These are phyloP conservation scores for Actinomucor elegans DNA, from an alignment of 371 early-diverging fungal species.

Conservation along the genomic window DNA sequence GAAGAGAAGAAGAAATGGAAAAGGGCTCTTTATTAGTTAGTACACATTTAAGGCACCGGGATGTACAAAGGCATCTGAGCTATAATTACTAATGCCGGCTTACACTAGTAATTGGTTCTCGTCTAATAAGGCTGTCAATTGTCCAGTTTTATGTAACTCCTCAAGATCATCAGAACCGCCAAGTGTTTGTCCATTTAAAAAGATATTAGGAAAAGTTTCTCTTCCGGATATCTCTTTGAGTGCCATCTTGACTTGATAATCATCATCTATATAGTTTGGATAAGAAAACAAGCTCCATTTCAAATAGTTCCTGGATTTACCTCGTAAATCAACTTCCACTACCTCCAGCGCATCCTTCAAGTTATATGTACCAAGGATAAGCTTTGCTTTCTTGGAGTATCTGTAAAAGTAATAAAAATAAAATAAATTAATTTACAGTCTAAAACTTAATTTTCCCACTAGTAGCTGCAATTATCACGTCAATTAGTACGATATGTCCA, in stretches of 20 bases:
- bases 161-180: constrained; percentile 35
- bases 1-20: background rate
- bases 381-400: constrained; percentile 26
- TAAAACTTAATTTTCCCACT: too few relatives aligned
- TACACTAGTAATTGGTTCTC: constrained; percentile 4
- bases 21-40: background rate
- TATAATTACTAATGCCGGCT: too few relatives aligned
- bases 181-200: constrained; percentile 26
- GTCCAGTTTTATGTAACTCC: constrained; percentile 25
- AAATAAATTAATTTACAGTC: background rate
- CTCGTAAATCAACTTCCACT: constrained; percentile 31
- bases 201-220: constrained; percentile 38
- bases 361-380: constrained; percentile 13
- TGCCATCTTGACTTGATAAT: constrained; percentile 26
- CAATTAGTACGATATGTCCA: too few relatives aligned
- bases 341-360: constrained; percentile 16
- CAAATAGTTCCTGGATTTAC: constrained; percentile 1
- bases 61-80: too few relatives aligned
- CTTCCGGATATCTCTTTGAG: constrained; percentile 26
- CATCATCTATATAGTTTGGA: constrained; percentile 27
- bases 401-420: background rate
- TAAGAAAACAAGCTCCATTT: background rate
- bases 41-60: too few relatives aligned
- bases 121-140: constrained; percentile 13
- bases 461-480: too few relatives aligned